Evolutionary conservation across 2,329 filamentous ascomycete species (phyloP).

Genomic region (Exophiala sp.): DNA sequence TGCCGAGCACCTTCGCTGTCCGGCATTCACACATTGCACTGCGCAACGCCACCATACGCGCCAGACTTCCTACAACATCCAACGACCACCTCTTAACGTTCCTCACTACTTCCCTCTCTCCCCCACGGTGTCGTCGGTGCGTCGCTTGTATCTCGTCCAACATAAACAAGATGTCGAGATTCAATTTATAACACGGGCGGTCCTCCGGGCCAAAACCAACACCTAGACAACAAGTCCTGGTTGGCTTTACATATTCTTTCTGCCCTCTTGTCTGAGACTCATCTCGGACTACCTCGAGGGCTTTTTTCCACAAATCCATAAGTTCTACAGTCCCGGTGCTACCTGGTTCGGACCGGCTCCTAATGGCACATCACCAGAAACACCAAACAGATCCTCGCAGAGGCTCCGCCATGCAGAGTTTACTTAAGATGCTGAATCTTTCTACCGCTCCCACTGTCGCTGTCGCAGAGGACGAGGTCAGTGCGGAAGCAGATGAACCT

Average conservation of each 20-base stretch:
- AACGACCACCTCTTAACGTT: neutral
- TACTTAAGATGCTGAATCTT: conserved; percentile 45
- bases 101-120: neutral
- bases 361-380: conserved; percentile 24
- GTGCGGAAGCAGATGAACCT: conserved; percentile 81
- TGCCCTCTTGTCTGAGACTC: conserved; percentile 21
- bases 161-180: conserved; percentile 34
- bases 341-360: neutral
- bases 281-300: no score
- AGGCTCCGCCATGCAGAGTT: conserved; percentile 35
- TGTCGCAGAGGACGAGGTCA: conserved; percentile 59
- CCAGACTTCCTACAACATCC: neutral
- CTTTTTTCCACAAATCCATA: neutral
- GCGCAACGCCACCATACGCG: conserved; percentile 12
- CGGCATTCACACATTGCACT: neutral
- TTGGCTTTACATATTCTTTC: conserved; percentile 22
- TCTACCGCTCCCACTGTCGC: conserved; percentile 39
- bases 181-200: conserved; percentile 42
- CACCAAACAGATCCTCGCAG: conserved; percentile 16
- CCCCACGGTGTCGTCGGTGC: conserved; percentile 1
- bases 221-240: conserved; percentile 2
- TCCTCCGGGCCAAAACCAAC: conserved; percentile 34
- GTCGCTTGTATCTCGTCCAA: conserved; percentile 8
- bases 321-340: neutral
- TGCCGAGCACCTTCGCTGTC: neutral